Percentiles rank a stretch among this genome's conserved stretches.
phyloP scores from a whole-genome alignment of 169 alveolate genomes.

The Neospora caninum region DNA sequence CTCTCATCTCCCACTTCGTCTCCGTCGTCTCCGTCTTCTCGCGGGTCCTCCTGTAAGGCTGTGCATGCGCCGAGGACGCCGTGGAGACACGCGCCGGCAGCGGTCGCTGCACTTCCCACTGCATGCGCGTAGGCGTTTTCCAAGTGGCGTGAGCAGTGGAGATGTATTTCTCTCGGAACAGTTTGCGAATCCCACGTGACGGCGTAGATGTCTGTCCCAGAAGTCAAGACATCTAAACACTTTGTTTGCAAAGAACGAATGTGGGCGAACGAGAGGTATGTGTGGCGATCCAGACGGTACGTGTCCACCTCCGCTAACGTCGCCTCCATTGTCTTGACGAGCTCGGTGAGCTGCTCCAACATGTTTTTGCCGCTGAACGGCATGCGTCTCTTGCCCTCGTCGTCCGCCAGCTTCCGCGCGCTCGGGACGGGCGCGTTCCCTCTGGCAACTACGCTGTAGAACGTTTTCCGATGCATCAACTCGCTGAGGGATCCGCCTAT shows the following conservation, averaged over 20 bases:
- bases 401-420: constrained; percentile 1
- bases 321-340: constrained; percentile 49
- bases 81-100: background rate
- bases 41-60: background rate
- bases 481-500: constrained; percentile 43
- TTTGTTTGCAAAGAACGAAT: constrained; percentile 35
- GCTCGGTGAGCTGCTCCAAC: constrained; percentile 64
- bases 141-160: background rate
- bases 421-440: background rate
- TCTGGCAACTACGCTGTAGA: constrained; percentile 39
- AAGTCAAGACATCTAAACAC: constrained; percentile 51
- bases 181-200: constrained; percentile 42
- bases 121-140: background rate
- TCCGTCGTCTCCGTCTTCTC: background rate
- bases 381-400: background rate
- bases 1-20: background rate
- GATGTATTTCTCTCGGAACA: background rate
- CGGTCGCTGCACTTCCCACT: too few species aligned
- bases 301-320: constrained; percentile 29
- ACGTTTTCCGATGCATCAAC: constrained; percentile 47
- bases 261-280: background rate
- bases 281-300: background rate
- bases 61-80: background rate
- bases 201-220: constrained; percentile 51
- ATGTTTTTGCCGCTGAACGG: constrained; percentile 42